These are phyloP conservation scores for Trametes meyenii DNA, from an alignment of 768 basidiomycete genomes.

Conservation along the genomic window DNA sequence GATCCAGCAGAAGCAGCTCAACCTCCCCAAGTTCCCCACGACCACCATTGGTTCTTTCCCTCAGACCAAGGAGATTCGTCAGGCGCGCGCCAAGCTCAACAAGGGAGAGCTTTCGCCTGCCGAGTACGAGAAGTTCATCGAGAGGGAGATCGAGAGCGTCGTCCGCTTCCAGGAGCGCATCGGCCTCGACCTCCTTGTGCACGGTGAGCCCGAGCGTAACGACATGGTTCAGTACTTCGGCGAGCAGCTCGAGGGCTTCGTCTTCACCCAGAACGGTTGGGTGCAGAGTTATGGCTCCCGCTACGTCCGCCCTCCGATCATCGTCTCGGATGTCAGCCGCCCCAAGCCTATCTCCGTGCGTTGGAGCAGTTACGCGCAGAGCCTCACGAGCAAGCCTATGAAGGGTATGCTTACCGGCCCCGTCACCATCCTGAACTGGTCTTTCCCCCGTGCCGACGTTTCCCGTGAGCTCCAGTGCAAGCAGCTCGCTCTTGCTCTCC, in stretches of 20 bases:
- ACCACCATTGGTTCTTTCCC: conserved; percentile 99
- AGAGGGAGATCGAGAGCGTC: conserved; percentile 92
- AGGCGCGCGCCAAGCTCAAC: conserved; percentile 91
- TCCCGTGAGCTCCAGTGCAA: conserved; percentile 96
- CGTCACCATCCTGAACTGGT: conserved; percentile 99
- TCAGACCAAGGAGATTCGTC: conserved; percentile 99
- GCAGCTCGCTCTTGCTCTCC: conserved; percentile 96
- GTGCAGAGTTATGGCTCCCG: conserved; percentile 99
- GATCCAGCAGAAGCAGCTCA: conserved; percentile 84
- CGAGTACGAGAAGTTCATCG: conserved; percentile 96
- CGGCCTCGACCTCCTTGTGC: conserved; percentile 95
- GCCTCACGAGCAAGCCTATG: conserved; percentile 90
- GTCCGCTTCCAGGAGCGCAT: conserved; percentile 97
- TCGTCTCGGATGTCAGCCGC: conserved; percentile 97
- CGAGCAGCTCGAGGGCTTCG: conserved; percentile 91
- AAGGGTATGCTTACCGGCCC: conserved; percentile 99
- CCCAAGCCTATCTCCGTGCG: conserved; percentile 91
- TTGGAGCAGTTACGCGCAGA: conserved; percentile 98
- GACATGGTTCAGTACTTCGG: conserved; percentile 99
- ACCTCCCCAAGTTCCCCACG: conserved; percentile 96
- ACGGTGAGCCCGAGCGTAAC: conserved; percentile 98
- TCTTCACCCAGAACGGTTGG: conserved; percentile 99
- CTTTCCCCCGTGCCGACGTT: conserved; percentile 99
- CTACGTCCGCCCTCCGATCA: conserved; percentile 97
- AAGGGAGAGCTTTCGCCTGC: conserved; percentile 86